phyloP scores from a whole-genome alignment of 176 grass and related monocot species.

The Cenchrus purpureus region DNA sequence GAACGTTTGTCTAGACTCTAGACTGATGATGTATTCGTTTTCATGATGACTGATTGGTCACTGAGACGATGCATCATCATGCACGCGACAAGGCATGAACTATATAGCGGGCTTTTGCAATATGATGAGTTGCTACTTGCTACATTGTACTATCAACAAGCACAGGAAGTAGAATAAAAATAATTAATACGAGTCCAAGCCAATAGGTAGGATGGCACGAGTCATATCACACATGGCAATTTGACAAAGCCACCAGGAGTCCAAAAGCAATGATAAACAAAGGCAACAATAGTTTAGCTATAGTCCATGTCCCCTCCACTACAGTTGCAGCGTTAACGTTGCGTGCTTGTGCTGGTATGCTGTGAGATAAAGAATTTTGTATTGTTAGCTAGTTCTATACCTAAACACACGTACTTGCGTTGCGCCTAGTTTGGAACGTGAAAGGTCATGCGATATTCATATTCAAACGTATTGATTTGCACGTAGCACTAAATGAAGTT shows the following conservation, averaged over 20 bases:
- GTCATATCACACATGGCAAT: conserved; percentile 10
- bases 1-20: neutral
- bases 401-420: neutral
- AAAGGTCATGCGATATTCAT: neutral
- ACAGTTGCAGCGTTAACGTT: neutral
- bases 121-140: neutral
- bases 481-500: no score
- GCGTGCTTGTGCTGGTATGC: neutral
- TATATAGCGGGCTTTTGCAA: neutral
- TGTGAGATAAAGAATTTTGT: neutral
- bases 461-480: neutral
- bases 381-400: neutral
- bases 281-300: neutral
- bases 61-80: neutral
- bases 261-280: neutral
- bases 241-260: neutral
- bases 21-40: neutral
- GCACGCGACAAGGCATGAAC: neutral
- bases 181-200: neutral
- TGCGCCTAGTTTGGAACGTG: neutral
- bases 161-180: neutral
- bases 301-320: neutral
- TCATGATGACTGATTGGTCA: neutral
- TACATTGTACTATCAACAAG: neutral
- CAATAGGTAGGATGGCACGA: neutral